Percentiles rank a stretch among this genome's conserved stretches.
These are phyloP conservation scores for Drechslerella dactyloides DNA, from an alignment of 2,329 filamentous ascomycete species.

Conservation along the genomic window DNA sequence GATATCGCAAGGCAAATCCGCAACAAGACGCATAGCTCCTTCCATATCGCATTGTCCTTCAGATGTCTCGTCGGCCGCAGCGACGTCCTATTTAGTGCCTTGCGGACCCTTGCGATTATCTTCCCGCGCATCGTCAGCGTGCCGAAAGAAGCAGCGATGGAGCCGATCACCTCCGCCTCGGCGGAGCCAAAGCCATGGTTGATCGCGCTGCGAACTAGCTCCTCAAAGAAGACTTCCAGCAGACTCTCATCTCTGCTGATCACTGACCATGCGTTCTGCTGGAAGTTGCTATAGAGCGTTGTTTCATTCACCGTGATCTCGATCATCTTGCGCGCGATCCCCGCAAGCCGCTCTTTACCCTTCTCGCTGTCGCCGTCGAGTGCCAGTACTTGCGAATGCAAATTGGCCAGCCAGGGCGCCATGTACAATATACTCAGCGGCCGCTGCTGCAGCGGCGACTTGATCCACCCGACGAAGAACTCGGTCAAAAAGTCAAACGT, in stretches of 20 bases:
- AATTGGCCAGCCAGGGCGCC: constrained; percentile 70
- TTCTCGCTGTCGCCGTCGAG: constrained; percentile 70
- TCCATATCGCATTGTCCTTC: constrained; percentile 72
- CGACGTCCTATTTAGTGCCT: constrained; percentile 71
- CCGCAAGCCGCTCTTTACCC: constrained; percentile 69
- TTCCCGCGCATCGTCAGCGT: constrained; percentile 71
- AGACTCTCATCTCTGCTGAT: constrained; percentile 71
- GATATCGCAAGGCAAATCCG: constrained; percentile 71
- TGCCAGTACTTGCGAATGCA: constrained; percentile 67
- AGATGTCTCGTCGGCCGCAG: constrained; percentile 70
- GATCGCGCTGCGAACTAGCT: constrained; percentile 70
- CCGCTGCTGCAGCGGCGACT: constrained; percentile 71
- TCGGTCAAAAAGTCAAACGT: constrained; percentile 74
- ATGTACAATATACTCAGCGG: constrained; percentile 72
- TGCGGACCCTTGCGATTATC: constrained; percentile 69
- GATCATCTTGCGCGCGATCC: constrained; percentile 70
- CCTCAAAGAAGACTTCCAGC: constrained; percentile 71
- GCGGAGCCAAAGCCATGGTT: constrained; percentile 63
- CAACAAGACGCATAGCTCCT: constrained; percentile 71
- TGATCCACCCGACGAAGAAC: constrained; percentile 75
- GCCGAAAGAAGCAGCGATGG: constrained; percentile 69
- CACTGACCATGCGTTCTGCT: constrained; percentile 70
- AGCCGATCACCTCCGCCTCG: constrained; percentile 68
- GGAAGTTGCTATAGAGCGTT: constrained; percentile 66
- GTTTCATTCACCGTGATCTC: constrained; percentile 70